These are phyloP conservation scores for Melaleuca quinquenervia DNA, from an alignment of 345 rosid species.

Conservation along the genomic window DNA sequence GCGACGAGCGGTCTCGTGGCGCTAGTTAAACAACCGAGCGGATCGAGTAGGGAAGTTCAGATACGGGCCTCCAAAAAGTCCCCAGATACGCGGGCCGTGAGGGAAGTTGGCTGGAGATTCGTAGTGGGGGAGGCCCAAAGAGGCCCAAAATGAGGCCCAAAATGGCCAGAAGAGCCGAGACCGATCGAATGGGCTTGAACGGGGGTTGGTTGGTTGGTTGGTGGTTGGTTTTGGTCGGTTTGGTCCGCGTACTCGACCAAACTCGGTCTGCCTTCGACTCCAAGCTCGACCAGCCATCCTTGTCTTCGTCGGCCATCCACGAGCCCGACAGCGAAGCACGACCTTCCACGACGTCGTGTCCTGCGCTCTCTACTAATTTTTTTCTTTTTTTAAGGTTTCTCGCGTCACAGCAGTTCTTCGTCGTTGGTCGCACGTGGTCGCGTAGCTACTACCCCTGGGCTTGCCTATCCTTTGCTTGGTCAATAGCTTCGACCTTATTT, in stretches of 20 bases:
- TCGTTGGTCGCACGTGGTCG: not conserved
- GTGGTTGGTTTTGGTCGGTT: not conserved
- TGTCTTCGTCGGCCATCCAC: not conserved
- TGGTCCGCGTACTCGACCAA: not conserved
- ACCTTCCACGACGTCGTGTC: not conserved
- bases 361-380: not conserved
- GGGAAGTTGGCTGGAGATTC: not conserved
- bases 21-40: not conserved
- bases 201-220: not conserved
- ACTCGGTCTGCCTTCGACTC: not conserved
- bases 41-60: accelerated
- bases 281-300: not conserved
- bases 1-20: not conserved
- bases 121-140: too few species aligned
- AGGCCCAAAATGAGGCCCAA: not conserved
- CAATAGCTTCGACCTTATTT: too few species aligned
- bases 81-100: not conserved
- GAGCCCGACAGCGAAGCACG: not conserved
- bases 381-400: not conserved
- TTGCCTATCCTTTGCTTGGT: too few species aligned
- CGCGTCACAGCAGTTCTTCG: not conserved
- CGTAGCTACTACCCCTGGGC: too few species aligned
- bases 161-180: not conserved
- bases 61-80: not conserved
- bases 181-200: not conserved